Base-by-base conservation (phyloP, 495 filamentous ascomycete species). In the Aspergillus coremiiformis region DNA sequence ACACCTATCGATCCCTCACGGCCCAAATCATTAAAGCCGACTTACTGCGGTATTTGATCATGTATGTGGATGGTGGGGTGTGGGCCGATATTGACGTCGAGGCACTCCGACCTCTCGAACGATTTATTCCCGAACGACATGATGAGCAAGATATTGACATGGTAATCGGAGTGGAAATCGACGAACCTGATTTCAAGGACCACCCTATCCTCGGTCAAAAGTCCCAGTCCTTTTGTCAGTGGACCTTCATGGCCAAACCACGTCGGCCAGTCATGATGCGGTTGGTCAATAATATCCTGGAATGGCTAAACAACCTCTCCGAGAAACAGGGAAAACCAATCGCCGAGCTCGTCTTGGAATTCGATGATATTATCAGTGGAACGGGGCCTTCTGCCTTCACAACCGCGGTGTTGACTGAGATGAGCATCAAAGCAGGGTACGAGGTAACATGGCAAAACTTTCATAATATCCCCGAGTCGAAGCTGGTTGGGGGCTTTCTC, bases 341-440 rank as follows among this genome's bases (percentile, higher is more conserved):
- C 32, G 57, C 68, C 15, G 71, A 83, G 6, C 71, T 85, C 45
- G 61, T 79, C 56, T 73, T 84, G 9, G 77, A 83, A 58, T 85
- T 85, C 52, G 80, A 85, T 58, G 76, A 86, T 56, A 81, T 86
- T 41, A 82, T 86, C 49, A 79, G 69, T 61, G 79, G 81, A 35
- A 86, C 83, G 1, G 83, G 82, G 6, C 83, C 83, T 0, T 82
- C 81, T 5, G 82, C 83, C 17, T 86, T 85, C 56, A 84, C 81
- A 39, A 62, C 66, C 11, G 78, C 79, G 14, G 73, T 85, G 24
- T 50, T 86, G 23, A 71, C 67, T n/a, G 78, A 85, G 52, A 82
- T 83, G 76, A 73, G 74, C 19, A 45, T 35, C 26, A 49, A 39
- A 32, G 60, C 49, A 12, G 71, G 70, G 39, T 49, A 58, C 19